Conservation (phyloP, 2,329 filamentous ascomycete species). For the Neofusicoccum kwambonambiense region DNA sequence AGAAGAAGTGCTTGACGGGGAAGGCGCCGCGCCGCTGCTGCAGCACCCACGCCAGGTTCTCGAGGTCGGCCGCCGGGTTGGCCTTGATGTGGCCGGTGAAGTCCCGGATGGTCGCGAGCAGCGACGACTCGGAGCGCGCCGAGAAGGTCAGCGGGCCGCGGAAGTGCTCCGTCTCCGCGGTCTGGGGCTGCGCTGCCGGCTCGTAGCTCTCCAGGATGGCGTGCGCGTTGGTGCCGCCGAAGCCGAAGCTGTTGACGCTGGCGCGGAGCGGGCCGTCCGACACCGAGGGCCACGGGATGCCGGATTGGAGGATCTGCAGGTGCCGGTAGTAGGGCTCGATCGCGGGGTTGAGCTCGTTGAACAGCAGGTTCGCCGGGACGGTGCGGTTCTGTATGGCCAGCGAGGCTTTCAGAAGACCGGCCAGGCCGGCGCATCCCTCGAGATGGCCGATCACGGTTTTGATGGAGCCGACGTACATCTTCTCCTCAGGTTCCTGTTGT, state of each 20-base stretch:
- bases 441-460: slow-evolving; percentile 45
- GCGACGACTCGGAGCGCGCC: slow-evolving; percentile 14
- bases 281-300: slow-evolving; percentile 21
- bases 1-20: slow-evolving; percentile 10
- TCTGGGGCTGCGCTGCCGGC: background rate
- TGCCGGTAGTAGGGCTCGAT: slow-evolving; percentile 24
- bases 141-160: slow-evolving; percentile 19
- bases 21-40: slow-evolving; percentile 20
- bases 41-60: slow-evolving; percentile 22
- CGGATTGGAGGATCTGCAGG: background rate
- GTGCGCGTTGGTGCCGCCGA: slow-evolving; percentile 30
- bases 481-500: background rate
- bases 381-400: slow-evolving; percentile 37
- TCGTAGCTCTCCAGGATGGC: slow-evolving; percentile 25
- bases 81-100: slow-evolving; percentile 9
- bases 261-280: slow-evolving; percentile 18
- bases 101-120: background rate
- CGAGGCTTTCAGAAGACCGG: slow-evolving; percentile 37
- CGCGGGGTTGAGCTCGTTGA: slow-evolving; percentile 33
- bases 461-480: slow-evolving; percentile 24
- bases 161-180: background rate
- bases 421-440: slow-evolving; percentile 41
- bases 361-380: slow-evolving; percentile 36
- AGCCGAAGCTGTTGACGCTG: slow-evolving; percentile 28
- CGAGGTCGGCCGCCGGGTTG: background rate